Conservation (phyloP, 1,139 yeast genomes). For the Geotrichum citri-aurantii region DNA sequence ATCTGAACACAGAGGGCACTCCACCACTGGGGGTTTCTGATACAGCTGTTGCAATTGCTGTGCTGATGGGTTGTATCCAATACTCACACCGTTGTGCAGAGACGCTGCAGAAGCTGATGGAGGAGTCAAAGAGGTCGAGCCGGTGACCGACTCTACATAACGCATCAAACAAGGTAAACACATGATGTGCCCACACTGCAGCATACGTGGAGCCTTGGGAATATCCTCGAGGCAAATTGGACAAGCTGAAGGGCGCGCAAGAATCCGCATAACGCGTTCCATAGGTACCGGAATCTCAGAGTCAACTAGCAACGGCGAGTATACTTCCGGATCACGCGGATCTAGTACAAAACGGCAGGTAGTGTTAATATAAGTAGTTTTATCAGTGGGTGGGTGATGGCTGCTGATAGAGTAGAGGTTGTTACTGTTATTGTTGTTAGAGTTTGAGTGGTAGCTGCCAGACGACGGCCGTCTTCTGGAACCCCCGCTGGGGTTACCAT, state of each 20-base stretch:
- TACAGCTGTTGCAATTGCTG: conserved; percentile 33
- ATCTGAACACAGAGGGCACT: conserved; percentile 83
- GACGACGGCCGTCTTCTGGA: not conserved
- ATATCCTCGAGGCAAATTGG: conserved; percentile 87
- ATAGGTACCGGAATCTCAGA: conserved; percentile 71
- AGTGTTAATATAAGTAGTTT: conserved; percentile 75
- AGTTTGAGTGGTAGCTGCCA: conserved; percentile 1
- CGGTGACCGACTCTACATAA: conserved; percentile 56
- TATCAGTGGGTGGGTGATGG: conserved; percentile 40
- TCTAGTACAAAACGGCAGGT: conserved; percentile 80
- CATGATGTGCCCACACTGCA: conserved; percentile 87
- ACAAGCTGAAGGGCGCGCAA: conserved; percentile 71
- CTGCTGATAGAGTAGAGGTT: conserved; percentile 4
- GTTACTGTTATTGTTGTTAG: not conserved
- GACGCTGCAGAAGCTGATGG: not conserved
- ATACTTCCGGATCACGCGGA: conserved; percentile 43
- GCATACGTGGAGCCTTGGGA: conserved; percentile 91
- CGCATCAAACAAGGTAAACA: conserved; percentile 78
- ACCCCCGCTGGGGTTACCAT: conserved; percentile 8
- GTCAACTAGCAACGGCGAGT: conserved; percentile 53
- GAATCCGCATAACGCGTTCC: conserved; percentile 59
- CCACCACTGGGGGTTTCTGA: conserved; percentile 38
- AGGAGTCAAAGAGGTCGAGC: conserved; percentile 19
- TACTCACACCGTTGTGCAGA: not conserved
- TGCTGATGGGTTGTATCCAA: conserved; percentile 4